Conservation (phyloP, 1,139 yeast genomes). For the Pichia norvegensis region DNA sequence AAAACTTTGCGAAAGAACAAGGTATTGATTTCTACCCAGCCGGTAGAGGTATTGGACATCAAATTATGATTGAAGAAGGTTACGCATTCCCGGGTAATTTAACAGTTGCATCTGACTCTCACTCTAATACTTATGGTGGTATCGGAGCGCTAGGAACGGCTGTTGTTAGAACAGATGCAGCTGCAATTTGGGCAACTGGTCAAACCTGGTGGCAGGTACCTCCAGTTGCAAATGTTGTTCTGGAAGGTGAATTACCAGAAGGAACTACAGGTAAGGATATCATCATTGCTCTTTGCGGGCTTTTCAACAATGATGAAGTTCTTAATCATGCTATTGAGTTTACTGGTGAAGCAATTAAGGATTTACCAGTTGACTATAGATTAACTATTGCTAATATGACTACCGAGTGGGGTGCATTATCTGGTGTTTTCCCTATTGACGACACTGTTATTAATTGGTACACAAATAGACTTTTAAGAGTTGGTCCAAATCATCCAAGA, state of each 20-base stretch:
- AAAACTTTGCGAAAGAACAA: conserved; percentile 78
- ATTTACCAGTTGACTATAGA: conserved; percentile 80
- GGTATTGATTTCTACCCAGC: conserved; percentile 98
- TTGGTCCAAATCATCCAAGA: conserved; percentile 78
- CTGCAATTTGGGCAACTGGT: conserved; percentile 98
- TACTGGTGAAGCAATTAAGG: conserved; percentile 74
- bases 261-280: conserved; percentile 97
- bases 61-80: conserved; percentile 97
- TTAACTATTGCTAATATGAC: conserved; percentile 98
- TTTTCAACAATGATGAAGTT: conserved; percentile 92
- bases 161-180: conserved; percentile 96
- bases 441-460: conserved; percentile 70
- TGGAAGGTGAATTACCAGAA: conserved; percentile 68
- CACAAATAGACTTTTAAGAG: conserved; percentile 50
- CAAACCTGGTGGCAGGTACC: conserved; percentile 99
- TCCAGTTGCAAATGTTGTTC: conserved; percentile 91
- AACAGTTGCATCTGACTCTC: conserved; percentile 96
- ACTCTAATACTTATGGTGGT: conserved; percentile 97
- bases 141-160: conserved; percentile 95
- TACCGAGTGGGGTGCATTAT: conserved; percentile 98
- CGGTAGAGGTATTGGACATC: conserved; percentile 98
- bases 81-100: conserved; percentile 91
- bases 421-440: conserved; percentile 95
- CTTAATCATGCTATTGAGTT: conserved; percentile 96
- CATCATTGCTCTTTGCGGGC: conserved; percentile 91